These are phyloP conservation scores for Nicotiana knightiana DNA, from an alignment of 257 asterid genomes.

Conservation along the genomic window DNA sequence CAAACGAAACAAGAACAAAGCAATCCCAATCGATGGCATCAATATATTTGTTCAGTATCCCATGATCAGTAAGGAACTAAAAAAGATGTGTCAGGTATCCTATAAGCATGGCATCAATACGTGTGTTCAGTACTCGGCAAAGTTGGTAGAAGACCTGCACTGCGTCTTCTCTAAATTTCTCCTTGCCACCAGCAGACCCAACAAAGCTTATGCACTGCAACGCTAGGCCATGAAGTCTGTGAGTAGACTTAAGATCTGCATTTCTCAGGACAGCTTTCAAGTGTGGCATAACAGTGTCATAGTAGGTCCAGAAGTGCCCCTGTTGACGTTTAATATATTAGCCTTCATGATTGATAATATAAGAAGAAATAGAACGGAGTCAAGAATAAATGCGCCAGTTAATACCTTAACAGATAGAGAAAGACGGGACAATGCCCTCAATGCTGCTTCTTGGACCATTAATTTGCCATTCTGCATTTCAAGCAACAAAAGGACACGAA, in stretches of 20 bases:
- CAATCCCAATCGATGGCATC: no score
- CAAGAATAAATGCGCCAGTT: not conserved
- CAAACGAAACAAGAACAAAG: no score
- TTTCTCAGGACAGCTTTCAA: slow-evolving; percentile 69
- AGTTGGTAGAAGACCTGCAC: not conserved
- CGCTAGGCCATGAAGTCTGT: slow-evolving; percentile 89
- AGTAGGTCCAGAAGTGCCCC: slow-evolving; percentile 78
- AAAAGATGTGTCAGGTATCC: no score
- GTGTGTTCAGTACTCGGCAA: no score
- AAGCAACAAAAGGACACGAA: no score
- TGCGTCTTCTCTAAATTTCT: slow-evolving; percentile 47
- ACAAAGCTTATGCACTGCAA: slow-evolving; percentile 93
- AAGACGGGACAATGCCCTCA: no score
- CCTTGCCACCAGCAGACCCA: slow-evolving; percentile 92
- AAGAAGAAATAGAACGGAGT: not conserved
- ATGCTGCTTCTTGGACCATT: no score
- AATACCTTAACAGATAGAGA: no score
- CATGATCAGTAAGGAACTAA: no score
- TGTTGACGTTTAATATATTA: slow-evolving; percentile 10
- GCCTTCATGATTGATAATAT: not conserved
- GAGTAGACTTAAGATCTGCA: slow-evolving; percentile 73
- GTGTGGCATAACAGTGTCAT: slow-evolving; percentile 88
- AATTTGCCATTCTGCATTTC: no score
- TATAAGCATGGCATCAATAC: no score
- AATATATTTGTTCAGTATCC: no score